These are phyloP conservation scores for Kwoniella sp. DNA, from an alignment of 768 basidiomycete genomes.

Conservation along the genomic window DNA sequence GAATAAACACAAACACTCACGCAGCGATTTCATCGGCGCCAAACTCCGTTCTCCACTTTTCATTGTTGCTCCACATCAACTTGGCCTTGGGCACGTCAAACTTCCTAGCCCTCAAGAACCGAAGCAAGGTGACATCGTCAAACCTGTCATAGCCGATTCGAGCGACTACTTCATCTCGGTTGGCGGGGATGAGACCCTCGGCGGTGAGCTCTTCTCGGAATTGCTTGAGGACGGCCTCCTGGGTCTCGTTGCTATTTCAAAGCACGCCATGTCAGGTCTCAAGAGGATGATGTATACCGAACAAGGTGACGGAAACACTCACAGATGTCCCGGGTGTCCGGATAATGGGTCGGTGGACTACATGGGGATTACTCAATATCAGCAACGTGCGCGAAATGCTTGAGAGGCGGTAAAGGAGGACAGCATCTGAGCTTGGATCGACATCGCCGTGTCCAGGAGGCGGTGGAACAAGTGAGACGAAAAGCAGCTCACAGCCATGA, in stretches of 20 bases:
- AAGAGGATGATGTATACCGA: neutral
- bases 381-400: conserved; percentile 7
- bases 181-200: conserved; percentile 47
- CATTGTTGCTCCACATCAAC: conserved; percentile 75
- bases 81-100: conserved; percentile 83
- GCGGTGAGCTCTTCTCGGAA: conserved; percentile 66
- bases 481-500: conserved; percentile 18
- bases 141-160: conserved; percentile 52
- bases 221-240: conserved; percentile 69
- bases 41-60: conserved; percentile 88
- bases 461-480: neutral
- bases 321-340: conserved; percentile 78
- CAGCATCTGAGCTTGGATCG: neutral
- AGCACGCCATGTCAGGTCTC: neutral
- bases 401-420: neutral
- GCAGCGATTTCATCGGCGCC: conserved; percentile 58
- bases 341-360: conserved; percentile 62
- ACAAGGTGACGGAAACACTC: conserved; percentile 12
- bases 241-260: conserved; percentile 52
- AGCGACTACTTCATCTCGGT: conserved; percentile 29
- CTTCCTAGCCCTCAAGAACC: conserved; percentile 89
- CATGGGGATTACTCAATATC: neutral
- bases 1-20: conserved; percentile 46
- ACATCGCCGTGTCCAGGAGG: neutral
- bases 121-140: conserved; percentile 56